Base-by-base conservation (phyloP, 768 basidiomycete genomes). In the Tricholoma matsutake region DNA sequence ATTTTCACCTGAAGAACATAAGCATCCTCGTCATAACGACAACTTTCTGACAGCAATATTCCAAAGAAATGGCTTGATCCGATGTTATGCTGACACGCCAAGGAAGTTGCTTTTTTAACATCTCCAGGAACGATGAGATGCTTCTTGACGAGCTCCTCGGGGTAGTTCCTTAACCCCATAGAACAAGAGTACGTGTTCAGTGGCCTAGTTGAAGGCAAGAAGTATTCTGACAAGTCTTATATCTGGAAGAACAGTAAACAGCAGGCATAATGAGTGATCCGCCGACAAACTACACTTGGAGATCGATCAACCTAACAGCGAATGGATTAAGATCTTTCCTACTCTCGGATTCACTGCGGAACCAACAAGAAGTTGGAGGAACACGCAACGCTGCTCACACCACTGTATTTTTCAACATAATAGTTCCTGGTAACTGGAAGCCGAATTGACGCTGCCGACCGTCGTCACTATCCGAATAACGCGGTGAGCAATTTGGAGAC, bases 91-190 rank as follows among this genome's bases (percentile, higher is more conserved):
- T 53, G 29, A 53, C 31, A 53, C 51, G 29, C 31, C 10, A 53
- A 32, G 31, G 51, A 53, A 53, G 51, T 7, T 32, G 51, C 10
- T 53, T 18, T 31, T 53, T 18, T 31, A 53, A 53, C 51, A 53
- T 53, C 51, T 53, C 51, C 51, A 53, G 51, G 51, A 53, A 53
- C 51, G n/a, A 6, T 16, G 18, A 53, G 29, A 32, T 32, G 51
- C 51, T 53, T 53, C 51, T 53, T n/a, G 13, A 14, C 9, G 51
- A 53, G 51, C 29, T 53, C 51, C 51, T 53, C 51, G 51, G 51
- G 51, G n/a, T 32, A 53, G 29, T 53, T 16, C 51, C 31, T 53
- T 53, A 53, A 53, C 51, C 18, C 81, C 65, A 64, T 43, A 58
- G 31, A 51, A 45, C n/a, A 37, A 22, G 54, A 52, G n/a, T 60